Percentiles rank a stretch among this genome's conserved stretches.
Evolutionary conservation across 1,139 yeast species (phyloP).

Genomic region (Blastobotrys illinoisensis): DNA sequence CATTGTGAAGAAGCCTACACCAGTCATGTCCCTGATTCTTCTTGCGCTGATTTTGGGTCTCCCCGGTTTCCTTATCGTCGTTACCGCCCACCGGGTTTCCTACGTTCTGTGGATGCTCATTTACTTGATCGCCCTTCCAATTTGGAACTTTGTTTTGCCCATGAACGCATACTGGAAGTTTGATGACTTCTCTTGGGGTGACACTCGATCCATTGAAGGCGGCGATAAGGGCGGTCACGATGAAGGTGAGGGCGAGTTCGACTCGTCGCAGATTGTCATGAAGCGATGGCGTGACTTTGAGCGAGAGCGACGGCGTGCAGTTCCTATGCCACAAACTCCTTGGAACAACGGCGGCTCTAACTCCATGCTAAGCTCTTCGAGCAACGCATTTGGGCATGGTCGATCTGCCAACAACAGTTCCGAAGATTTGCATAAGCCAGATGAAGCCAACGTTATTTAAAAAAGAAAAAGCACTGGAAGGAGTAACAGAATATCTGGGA

Average conservation of each 20-base stretch:
- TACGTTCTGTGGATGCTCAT: conserved; percentile 79
- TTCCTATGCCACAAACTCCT: conserved; percentile 10
- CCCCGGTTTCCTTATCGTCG: conserved; percentile 82
- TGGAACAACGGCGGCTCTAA: conserved; percentile 10
- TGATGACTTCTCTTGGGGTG: conserved; percentile 99
- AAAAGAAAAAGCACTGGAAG: too few relatives aligned
- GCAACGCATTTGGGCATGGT: conserved; percentile 2
- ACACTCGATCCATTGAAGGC: conserved; percentile 80
- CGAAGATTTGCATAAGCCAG: conserved; percentile 5
- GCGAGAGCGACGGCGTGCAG: conserved; percentile 41
- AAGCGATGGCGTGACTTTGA: conserved; percentile 94
- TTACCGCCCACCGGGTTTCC: conserved; percentile 74
- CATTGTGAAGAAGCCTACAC: conserved; percentile 69
- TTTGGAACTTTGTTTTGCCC: conserved; percentile 93
- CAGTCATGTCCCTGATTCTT: conserved; percentile 66
- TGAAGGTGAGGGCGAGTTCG: conserved; percentile 72
- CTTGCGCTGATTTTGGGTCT: conserved; percentile 78
- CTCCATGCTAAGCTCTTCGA: conserved; percentile 9
- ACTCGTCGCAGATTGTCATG: conserved; percentile 81
- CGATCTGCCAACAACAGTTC: conserved; percentile 4
- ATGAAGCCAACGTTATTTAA: conserved; percentile 1
- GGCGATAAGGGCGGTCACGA: conserved; percentile 64
- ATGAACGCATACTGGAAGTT: conserved; percentile 92
- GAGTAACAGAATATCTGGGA: background rate
- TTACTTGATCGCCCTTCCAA: conserved; percentile 77